Percentiles rank a stretch among this genome's conserved stretches.
phyloP scores from a whole-genome alignment of 495 filamentous ascomycete species.

The Zalerion maritima region DNA sequence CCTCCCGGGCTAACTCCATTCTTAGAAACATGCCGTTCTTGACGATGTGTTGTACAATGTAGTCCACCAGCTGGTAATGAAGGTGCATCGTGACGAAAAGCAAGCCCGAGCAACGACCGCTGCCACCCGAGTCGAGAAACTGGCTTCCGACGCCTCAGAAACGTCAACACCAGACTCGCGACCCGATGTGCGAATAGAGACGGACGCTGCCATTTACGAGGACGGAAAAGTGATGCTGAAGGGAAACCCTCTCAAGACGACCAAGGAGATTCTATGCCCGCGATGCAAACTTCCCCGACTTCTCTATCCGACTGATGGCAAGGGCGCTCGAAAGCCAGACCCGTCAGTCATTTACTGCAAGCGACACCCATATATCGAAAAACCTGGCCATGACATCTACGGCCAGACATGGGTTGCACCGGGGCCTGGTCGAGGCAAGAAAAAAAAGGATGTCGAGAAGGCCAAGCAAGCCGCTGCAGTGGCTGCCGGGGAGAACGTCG shows the following conservation, averaged over 20 bases:
- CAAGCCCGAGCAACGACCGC: slow-evolving; percentile 57
- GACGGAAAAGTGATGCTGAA: slow-evolving; percentile 57
- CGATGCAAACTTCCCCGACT: slow-evolving; percentile 51
- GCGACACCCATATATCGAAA: slow-evolving; percentile 55
- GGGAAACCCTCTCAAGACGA: slow-evolving; percentile 61
- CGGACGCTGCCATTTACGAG: slow-evolving; percentile 56
- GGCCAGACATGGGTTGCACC: slow-evolving; percentile 53
- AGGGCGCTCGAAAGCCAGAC: slow-evolving; percentile 44
- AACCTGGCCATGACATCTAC: slow-evolving; percentile 67
- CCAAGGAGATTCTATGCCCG: slow-evolving; percentile 53
- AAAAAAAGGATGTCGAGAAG: slow-evolving; percentile 46
- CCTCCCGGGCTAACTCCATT: slow-evolving; percentile 1
- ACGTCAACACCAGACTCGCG: slow-evolving; percentile 23
- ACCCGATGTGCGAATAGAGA: slow-evolving; percentile 45
- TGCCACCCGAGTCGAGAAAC: slow-evolving; percentile 54
- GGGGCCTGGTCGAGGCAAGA: slow-evolving; percentile 40
- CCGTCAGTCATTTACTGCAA: slow-evolving; percentile 58
- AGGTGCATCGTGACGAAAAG: slow-evolving; percentile 62
- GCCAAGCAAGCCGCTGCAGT: slow-evolving; percentile 29
- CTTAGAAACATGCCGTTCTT: slow-evolving; percentile 38
- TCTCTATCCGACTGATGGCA: slow-evolving; percentile 46
- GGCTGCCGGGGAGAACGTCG: slow-evolving; percentile 28
- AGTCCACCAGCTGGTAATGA: slow-evolving; percentile 53
- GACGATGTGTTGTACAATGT: slow-evolving; percentile 61
- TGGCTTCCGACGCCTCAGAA: slow-evolving; percentile 40